These are phyloP conservation scores for Suillus clintonianus DNA, from an alignment of 768 basidiomycete species.

Conservation along the genomic window DNA sequence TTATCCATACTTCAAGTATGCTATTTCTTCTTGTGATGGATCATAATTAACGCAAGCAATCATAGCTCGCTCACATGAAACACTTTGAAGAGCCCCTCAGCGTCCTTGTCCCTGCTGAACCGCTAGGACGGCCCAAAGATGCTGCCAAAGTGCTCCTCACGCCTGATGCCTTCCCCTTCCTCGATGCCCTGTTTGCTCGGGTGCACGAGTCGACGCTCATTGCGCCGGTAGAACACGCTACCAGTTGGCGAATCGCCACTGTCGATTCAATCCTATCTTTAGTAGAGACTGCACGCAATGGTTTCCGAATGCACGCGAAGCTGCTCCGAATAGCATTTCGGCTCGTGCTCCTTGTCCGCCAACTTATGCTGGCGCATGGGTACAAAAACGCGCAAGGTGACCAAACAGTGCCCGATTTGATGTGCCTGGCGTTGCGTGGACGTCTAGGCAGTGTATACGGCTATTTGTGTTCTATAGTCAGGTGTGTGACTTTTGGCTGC, in stretches of 20 bases:
- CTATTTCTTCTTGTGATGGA: background rate
- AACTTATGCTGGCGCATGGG: constrained; percentile 44
- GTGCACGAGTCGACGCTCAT: constrained; percentile 24
- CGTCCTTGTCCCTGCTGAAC: constrained; percentile 21
- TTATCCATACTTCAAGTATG: constrained; percentile 64
- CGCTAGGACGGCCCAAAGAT: background rate
- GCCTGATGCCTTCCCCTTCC: constrained; percentile 31
- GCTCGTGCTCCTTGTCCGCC: constrained; percentile 45
- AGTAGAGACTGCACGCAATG: constrained; percentile 40
- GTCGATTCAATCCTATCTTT: constrained; percentile 32
- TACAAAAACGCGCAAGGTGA: constrained; percentile 39
- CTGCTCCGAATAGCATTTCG: constrained; percentile 49
- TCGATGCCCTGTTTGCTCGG: constrained; percentile 40
- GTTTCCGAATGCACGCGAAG: constrained; percentile 34
- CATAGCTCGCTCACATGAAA: constrained; percentile 64
- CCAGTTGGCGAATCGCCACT: constrained; percentile 27
- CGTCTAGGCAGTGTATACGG: constrained; percentile 44
- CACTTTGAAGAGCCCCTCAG: constrained; percentile 70
- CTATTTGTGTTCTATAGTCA: constrained; percentile 47
- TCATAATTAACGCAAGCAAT: constrained; percentile 1
- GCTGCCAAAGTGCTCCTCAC: constrained; percentile 14
- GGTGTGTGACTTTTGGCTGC: constrained; percentile 36
- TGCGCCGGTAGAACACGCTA: constrained; percentile 16
- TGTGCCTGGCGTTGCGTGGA: constrained; percentile 49
- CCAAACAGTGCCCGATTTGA: constrained; percentile 37